Evolutionary conservation across 2,329 filamentous ascomycete genomes (phyloP).

Genomic region (Alternaria hordeiaustralica): DNA sequence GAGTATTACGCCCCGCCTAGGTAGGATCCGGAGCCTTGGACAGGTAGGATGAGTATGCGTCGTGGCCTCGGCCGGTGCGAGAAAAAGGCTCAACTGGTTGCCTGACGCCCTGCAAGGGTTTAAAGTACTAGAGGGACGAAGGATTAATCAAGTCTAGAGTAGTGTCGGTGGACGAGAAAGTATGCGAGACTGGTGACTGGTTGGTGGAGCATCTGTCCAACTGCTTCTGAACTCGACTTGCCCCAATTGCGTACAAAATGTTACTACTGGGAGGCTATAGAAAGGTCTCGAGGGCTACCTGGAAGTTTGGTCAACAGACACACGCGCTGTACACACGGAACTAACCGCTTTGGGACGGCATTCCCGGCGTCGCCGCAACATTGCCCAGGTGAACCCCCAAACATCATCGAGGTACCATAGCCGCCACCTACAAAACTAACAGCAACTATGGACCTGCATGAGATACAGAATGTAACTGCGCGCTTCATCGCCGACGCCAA

Average conservation of each 20-base stretch:
- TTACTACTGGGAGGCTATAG: neutral
- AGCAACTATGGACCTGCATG: constrained; percentile 61
- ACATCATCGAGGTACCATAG: no score
- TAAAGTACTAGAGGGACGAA: neutral
- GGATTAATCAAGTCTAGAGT: neutral
- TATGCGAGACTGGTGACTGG: neutral
- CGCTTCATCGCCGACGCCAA: constrained; percentile 63
- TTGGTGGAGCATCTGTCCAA: neutral
- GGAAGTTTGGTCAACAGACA: neutral
- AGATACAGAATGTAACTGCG: constrained; percentile 60
- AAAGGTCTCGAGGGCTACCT: neutral
- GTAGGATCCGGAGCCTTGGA: no score
- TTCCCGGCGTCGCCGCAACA: constrained; percentile 29
- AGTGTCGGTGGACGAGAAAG: neutral
- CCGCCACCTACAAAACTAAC: no score
- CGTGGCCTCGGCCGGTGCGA: no score
- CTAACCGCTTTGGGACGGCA: constrained; percentile 7
- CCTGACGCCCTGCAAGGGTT: neutral
- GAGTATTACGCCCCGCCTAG: no score
- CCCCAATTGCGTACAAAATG: neutral
- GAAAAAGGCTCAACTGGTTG: no score
- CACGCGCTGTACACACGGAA: neutral
- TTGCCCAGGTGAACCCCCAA: no score
- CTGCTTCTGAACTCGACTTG: neutral
- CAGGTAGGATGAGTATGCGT: no score